phyloP scores from a whole-genome alignment of 2,329 filamentous ascomycete species.

The Phialophora verrucosa region DNA sequence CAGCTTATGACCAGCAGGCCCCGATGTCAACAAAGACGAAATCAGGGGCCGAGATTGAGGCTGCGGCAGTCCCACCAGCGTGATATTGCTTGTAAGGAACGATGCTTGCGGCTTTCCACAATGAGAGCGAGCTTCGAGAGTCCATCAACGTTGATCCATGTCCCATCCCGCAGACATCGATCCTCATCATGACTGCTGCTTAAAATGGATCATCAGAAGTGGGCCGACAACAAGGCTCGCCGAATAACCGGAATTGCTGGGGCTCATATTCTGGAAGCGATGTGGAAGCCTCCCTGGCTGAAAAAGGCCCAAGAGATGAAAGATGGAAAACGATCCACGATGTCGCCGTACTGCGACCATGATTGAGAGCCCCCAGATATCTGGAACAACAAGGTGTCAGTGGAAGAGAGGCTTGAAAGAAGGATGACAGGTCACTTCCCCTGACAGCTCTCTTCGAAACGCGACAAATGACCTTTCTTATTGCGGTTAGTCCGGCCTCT shows the following conservation, averaged over 20 bases:
- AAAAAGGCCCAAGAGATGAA: not conserved
- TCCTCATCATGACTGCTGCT: not conserved
- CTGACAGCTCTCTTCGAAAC: not conserved
- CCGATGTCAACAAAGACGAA: not conserved
- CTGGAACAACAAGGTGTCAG: conserved; percentile 1
- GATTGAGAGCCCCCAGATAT: not conserved
- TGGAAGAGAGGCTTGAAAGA: conserved; percentile 4
- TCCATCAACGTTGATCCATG: not conserved
- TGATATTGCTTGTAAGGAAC: not conserved
- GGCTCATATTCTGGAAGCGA: conserved; percentile 1
- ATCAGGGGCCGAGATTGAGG: not conserved
- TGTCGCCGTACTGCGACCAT: not conserved
- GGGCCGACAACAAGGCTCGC: not conserved
- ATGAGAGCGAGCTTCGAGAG: not conserved
- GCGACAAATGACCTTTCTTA: not conserved
- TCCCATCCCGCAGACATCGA: not conserved
- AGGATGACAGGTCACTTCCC: conserved; percentile 4
- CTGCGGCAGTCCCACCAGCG: not conserved
- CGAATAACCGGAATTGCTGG: not conserved
- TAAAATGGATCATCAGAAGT: not conserved
- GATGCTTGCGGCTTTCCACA: not conserved
- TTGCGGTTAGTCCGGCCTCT: conserved; percentile 9
- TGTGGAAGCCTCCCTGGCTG: not conserved
- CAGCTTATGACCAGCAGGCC: not conserved
- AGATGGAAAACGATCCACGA: not conserved